Evolutionary conservation across 306 rosid genomes (phyloP), one percentile per base, ranked within the genome.

Genomic region (Quercus suber): DNA sequence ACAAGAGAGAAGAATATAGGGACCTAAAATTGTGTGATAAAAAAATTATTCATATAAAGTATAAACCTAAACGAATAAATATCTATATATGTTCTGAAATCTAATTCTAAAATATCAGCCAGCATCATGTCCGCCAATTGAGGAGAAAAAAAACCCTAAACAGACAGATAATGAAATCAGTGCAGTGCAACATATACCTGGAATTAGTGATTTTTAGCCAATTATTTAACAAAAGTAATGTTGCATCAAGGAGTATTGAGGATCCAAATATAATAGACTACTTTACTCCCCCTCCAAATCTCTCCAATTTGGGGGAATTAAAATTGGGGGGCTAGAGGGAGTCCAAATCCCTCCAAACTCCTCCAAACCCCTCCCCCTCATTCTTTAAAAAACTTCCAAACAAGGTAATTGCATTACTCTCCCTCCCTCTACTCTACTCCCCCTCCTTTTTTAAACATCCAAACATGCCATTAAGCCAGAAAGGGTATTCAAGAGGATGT

Each of bases 211-310:
- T 25, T 35, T 65, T 65, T 51, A 60, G 14, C 45, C 11, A 49
- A 65, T 53, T 76, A 86, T 57, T 52, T 63, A 45, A 27, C 30
- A 55, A 56, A 31, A 77, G 6, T 20, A 27, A 67, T 76, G 49
- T 43, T 19, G 80, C 69, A 77, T 56, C 67, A 53, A 73, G 43
- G 84, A 41, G 45, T 2, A 8, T 41, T 8, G 3, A 41, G 45
- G 11, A 8, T 41, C 11, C 45, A 23, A 23, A 23, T 23, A 41
- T 41, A 41, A 41, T 41, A 41, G 45, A 8, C 11, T n/a, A n/a
- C n/a, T n/a, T n/a, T n/a, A n/a, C n/a, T n/a, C n/a, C n/a, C n/a
- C n/a, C n/a, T n/a, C n/a, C n/a, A n/a, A n/a, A n/a, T n/a, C n/a
- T n/a, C n/a, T n/a, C n/a, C n/a, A n/a, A n/a, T n/a, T n/a, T n/a